Percentiles rank a stretch among this genome's conserved stretches.
phyloP scores from a whole-genome alignment of 78 protist genomes.

The slime mould (Dictyostelium discoideum) region dicty_2.7 NC_007088.5:7617501-7618000 shows the following conservation, averaged over 20 bases:
- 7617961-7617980: neutral
- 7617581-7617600: slow-evolving; percentile 9
- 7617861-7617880: slow-evolving; percentile 63
- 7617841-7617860: neutral
- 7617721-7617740: neutral
- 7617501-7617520: neutral
- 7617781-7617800: neutral
- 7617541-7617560: slow-evolving; percentile 20
- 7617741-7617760: too few species aligned
- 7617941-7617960: neutral
- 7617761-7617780: neutral
- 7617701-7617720: neutral
- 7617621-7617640: slow-evolving; percentile 13
- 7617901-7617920: neutral
- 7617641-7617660: neutral
- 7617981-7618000: neutral
- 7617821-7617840: slow-evolving; percentile 49
- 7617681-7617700: neutral
- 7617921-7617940: neutral
- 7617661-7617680: slow-evolving; percentile 50
- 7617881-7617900: slow-evolving; percentile 45
- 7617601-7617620: slow-evolving; percentile 19
- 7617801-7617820: slow-evolving; percentile 31
- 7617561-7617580: neutral
- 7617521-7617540: neutral